Percentiles rank a stretch among this genome's conserved stretches.
Evolutionary conservation across 805 yeast genomes (phyloP).

Genomic region (Starmerella vaccinii): DNA sequence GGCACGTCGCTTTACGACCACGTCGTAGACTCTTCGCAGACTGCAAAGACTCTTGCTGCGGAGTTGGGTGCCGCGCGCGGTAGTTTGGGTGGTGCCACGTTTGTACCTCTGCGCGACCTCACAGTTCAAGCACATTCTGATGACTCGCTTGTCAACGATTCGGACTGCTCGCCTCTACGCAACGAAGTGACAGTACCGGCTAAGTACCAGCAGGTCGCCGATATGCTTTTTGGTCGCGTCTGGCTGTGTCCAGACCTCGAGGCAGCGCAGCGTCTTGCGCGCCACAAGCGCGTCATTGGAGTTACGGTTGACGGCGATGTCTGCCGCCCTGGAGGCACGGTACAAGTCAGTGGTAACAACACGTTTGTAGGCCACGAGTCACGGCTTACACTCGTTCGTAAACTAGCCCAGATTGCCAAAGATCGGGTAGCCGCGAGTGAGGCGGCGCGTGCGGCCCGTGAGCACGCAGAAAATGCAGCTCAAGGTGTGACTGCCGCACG

Average conservation of each 20-base stretch:
- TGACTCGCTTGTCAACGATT: background rate
- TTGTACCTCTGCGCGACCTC: conserved; percentile 78
- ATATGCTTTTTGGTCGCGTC: conserved; percentile 71
- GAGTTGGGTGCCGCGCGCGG: conserved; percentile 36
- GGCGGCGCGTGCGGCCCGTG: background rate
- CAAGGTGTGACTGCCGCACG: background rate
- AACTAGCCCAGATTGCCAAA: background rate
- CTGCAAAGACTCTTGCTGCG: conserved; percentile 63
- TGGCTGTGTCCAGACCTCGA: conserved; percentile 64
- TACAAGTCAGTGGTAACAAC: conserved; percentile 26
- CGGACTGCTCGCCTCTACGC: conserved; percentile 57
- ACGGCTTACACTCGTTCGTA: background rate
- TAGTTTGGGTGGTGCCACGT: conserved; percentile 64
- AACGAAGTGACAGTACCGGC: conserved; percentile 7
- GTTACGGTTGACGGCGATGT: conserved; percentile 90
- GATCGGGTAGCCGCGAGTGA: background rate
- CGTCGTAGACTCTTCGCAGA: conserved; percentile 77
- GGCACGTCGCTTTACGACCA: conserved; percentile 79
- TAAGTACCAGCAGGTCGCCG: conserved; percentile 51
- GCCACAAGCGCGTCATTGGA: conserved; percentile 47
- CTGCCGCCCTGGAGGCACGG: conserved; percentile 70
- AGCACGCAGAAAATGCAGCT: background rate
- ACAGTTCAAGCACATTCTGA: conserved; percentile 21
- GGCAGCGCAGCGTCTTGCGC: conserved; percentile 7
- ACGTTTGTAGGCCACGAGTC: background rate